Evolutionary conservation across 345 rosid species (phyloP).

Genomic region (Toxicodendron radicans): DNA sequence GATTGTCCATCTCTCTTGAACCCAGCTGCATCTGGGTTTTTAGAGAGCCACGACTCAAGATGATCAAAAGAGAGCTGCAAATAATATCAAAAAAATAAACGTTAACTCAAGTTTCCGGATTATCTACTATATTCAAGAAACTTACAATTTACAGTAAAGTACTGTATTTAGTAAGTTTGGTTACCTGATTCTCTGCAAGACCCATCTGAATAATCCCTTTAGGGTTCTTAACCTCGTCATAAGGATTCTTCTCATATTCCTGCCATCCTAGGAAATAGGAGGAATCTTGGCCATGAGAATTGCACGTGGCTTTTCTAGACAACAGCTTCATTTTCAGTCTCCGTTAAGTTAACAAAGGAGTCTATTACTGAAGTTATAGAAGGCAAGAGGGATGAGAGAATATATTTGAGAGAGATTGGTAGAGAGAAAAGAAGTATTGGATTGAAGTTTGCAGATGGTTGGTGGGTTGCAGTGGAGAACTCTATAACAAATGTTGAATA

Average conservation of each 20-base stretch:
- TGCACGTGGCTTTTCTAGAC: slow-evolving; percentile 66
- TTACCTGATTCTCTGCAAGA: slow-evolving; percentile 78
- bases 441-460: slow-evolving; percentile 6
- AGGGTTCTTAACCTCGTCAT: slow-evolving; percentile 62
- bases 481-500: slow-evolving; percentile 9
- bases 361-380: too few relatives aligned
- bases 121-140: background rate
- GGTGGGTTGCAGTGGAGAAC: slow-evolving; percentile 25
- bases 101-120: background rate
- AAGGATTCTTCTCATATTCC: slow-evolving; percentile 79
- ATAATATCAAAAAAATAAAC: background rate
- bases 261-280: slow-evolving; percentile 84
- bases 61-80: slow-evolving; percentile 68
- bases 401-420: slow-evolving; percentile 19
- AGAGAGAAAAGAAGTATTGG: background rate
- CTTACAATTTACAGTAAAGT: background rate
- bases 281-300: slow-evolving; percentile 77
- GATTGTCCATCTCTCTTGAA: slow-evolving; percentile 65
- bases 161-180: background rate
- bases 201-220: slow-evolving; percentile 82
- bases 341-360: too few relatives aligned
- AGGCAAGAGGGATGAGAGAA: background rate
- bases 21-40: slow-evolving; percentile 63
- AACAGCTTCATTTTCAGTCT: slow-evolving; percentile 47
- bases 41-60: slow-evolving; percentile 66